A percentile compares a stretch with the other conserved stretches of the same genome.
Conservation (phyloP, 441 rosid genomes). For the Flueggea neowawraea region DNA sequence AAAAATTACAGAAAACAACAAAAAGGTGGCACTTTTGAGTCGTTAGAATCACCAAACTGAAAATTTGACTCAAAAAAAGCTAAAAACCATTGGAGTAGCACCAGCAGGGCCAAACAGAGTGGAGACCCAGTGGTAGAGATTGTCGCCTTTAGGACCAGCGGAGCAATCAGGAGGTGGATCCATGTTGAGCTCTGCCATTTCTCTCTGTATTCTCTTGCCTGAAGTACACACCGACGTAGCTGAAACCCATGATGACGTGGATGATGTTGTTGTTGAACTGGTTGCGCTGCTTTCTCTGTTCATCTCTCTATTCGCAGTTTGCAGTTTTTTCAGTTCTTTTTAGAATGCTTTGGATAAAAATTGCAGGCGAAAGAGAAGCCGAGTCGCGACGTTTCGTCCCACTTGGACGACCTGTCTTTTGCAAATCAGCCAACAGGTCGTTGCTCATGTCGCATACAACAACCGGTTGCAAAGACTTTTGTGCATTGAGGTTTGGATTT, state of each 20-base stretch:
- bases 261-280: not conserved
- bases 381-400: too few relatives aligned
- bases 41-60: too few relatives aligned
- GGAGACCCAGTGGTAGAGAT: conserved; percentile 89
- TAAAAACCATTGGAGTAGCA: conserved; percentile 4
- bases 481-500: too few relatives aligned
- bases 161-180: conserved; percentile 83
- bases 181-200: conserved; percentile 71
- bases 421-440: too few relatives aligned
- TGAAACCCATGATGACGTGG: conserved; percentile 57
- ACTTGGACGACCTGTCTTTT: too few relatives aligned
- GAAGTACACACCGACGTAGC: conserved; percentile 80
- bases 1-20: conserved; percentile 8
- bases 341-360: too few relatives aligned
- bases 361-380: too few relatives aligned
- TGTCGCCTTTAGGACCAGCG: conserved; percentile 93
- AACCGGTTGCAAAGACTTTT: too few relatives aligned
- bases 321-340: too few relatives aligned
- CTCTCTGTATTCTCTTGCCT: conserved; percentile 88
- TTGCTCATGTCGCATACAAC: too few relatives aligned
- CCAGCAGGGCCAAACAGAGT: conserved; percentile 81
- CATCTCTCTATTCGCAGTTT: not conserved
- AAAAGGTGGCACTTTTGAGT: too few relatives aligned
- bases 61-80: not conserved
- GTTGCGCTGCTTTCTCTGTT: not conserved